These are phyloP conservation scores for Xylaria bambusicola DNA, from an alignment of 495 filamentous ascomycete genomes.

Conservation along the genomic window DNA sequence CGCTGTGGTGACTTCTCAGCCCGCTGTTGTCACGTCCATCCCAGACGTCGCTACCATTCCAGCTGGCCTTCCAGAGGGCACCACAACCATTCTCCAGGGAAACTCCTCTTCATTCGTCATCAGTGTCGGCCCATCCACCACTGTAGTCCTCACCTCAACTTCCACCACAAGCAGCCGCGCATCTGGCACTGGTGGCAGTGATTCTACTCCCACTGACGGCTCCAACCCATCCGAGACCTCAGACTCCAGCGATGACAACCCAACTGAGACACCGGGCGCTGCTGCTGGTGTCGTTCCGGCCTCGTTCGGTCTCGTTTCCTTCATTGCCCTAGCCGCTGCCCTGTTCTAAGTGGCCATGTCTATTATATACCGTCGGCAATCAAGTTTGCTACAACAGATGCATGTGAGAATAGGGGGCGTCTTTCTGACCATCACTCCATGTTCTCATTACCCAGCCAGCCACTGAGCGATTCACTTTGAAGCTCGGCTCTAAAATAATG, in stretches of 20 bases:
- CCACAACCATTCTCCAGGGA: conserved; percentile 11
- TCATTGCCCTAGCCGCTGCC: conserved; percentile 11
- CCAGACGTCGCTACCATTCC: conserved; percentile 49
- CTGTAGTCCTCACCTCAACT: conserved; percentile 17
- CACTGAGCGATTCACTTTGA: neutral
- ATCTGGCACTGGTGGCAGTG: conserved; percentile 2
- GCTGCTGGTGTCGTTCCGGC: conserved; percentile 13
- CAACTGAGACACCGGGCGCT: conserved; percentile 10
- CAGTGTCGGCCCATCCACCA: conserved; percentile 19
- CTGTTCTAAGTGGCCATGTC: conserved; percentile 8
- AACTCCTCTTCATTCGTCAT: conserved; percentile 16
- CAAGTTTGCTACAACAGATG: neutral
- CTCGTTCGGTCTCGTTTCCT: conserved; percentile 11
- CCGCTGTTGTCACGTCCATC: conserved; percentile 47
- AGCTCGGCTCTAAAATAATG: neutral
- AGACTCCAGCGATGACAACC: neutral
- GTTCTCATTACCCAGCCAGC: conserved; percentile 1
- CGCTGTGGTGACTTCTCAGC: conserved; percentile 43
- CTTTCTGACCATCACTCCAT: neutral
- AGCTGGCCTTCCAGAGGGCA: conserved; percentile 40
- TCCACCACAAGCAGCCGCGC: conserved; percentile 11
- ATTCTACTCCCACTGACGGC: neutral
- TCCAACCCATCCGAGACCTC: conserved; percentile 1
- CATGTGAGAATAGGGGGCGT: neutral
- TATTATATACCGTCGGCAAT: conserved; percentile 1